Conservation (phyloP, 805 yeast genomes). For the Wickerhamomyces subpelliculosus region DNA sequence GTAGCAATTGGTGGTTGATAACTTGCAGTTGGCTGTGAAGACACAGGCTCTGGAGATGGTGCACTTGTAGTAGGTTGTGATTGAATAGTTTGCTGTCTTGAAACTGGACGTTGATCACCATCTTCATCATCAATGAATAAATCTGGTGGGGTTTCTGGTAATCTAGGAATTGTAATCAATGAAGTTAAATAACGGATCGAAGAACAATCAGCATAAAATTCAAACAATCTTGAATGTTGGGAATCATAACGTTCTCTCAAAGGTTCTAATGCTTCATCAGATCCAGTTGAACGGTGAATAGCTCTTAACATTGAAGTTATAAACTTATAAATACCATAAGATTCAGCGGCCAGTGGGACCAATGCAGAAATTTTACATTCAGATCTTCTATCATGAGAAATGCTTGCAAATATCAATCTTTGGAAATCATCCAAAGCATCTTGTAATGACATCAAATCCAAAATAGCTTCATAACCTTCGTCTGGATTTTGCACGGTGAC, state of each 20-base stretch:
- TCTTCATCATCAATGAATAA: conserved; percentile 20
- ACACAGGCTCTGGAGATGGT: conserved; percentile 34
- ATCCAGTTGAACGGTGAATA: conserved; percentile 64
- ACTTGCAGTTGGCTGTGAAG: conserved; percentile 36
- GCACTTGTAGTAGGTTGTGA: conserved; percentile 3
- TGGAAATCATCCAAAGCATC: conserved; percentile 78
- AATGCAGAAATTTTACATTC: conserved; percentile 83
- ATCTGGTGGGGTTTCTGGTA: conserved; percentile 31
- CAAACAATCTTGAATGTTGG: conserved; percentile 54
- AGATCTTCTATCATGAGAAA: conserved; percentile 48
- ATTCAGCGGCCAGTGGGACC: conserved; percentile 85
- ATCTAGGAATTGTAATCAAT: conserved; percentile 67
- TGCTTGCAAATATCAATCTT: conserved; percentile 64
- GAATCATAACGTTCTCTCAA: conserved; percentile 62
- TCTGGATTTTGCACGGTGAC: conserved; percentile 88
- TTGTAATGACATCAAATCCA: conserved; percentile 80
- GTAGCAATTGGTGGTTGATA: conserved; percentile 33
- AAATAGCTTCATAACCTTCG: conserved; percentile 86
- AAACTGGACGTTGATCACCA: conserved; percentile 14
- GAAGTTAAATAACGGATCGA: conserved; percentile 75
- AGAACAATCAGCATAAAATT: conserved; percentile 86
- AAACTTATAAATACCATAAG: conserved; percentile 89
- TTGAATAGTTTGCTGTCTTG: conserved; percentile 15
- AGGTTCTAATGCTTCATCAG: conserved; percentile 71
- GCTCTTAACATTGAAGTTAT: conserved; percentile 88